Base-by-base conservation (phyloP, 345 rosid genomes). In the Reutealis trisperma region DNA sequence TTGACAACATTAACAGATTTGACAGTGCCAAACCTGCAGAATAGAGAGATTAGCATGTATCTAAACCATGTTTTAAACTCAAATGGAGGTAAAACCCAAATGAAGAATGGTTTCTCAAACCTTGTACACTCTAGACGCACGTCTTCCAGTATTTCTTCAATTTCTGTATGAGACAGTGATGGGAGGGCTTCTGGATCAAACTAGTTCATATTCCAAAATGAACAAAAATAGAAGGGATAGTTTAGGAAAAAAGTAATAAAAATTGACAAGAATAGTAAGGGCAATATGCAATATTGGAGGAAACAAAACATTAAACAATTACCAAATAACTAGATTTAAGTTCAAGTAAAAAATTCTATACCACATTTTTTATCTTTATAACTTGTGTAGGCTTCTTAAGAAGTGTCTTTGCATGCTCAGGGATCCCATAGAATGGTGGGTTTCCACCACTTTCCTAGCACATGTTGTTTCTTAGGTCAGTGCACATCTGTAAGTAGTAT, bases 1-100 rank as follows among this genome's bases (percentile, higher is more conserved):
- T 82, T 87, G 82, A 90, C 85, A 57, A 92, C 77, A 82, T 92
- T 91, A 70, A 92, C 75, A 42, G 97, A 91, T 84, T 85, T 92
- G 24, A 96, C 89, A 57, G 85, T 70, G 74, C 99, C 99, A 90
- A 93, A 93, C 91, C 99, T 96, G 93, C 89, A 88, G 81, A 78
- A 81, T 10, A 51, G 32, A 37, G 44, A 63, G 62, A 41, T 22
- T 60, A 79, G 61, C 63, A 69, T 60, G 8, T 81, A 72, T 25
- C 72, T 16, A 69, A 65, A 59, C 45, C 44, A 55, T 24, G 57
- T 64, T 21, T 30, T 27, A 60, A 63, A 73, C 18, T 71, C 63
- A 6, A 25, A 71, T 21, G 6, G 5, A 73, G 32, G 37, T 22
- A 47, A 22, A 66, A 80, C 63, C 37, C 76, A 84, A 76, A 80